Evolutionary conservation across 1,284 basidiomycete genomes (phyloP), one percentile per base, ranked within the genome.

Genomic region (Microbotryomycetes sp.): DNA sequence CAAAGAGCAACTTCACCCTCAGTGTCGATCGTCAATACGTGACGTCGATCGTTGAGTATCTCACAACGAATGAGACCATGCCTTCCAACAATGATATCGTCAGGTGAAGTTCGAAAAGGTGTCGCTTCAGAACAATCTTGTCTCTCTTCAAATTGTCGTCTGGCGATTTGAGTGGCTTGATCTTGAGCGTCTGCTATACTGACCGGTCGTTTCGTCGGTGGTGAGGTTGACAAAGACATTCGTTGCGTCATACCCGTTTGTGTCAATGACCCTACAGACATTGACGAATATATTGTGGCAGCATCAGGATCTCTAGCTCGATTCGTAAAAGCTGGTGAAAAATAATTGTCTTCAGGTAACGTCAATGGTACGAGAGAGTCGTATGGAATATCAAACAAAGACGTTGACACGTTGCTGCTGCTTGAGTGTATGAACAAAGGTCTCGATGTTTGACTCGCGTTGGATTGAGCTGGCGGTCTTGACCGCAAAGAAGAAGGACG

Each of bases 11-110:
- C 86, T 67, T 87, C 72, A 9, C 89, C 89, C 0, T 81, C 79
- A 0, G 91, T 92, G 74, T 97, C 88, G 46, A 97, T 86, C 0
- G 92, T 92, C 57, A 99, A 77, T 4, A 87, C 92, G 74, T 97
- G 93, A 62, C 93, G 82, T 45, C 92, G 82, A 73, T 97, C 92
- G 75, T 93, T 97, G 51, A 98, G 79, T 9, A 74, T 54, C 58
- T 73, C 78, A 6, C 85, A 87, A 25, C 93, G 82, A 54, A 96
- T 86, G 14, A 97, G 81, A 4, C 96, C 94, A 60, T 84, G 81
- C 50, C 86, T 84, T 6, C 94, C 94, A 3, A 77, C 71, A 52
- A 97, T 87, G 12, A 88, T 76, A 54, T 84, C 82, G 69, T 89
- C 87, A 0, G 93, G 87, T 7, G 74, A 71, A 1, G 73, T 62